phyloP scores from a whole-genome alignment of 208 protist genomes.

The Leishmania turanica region DNA sequence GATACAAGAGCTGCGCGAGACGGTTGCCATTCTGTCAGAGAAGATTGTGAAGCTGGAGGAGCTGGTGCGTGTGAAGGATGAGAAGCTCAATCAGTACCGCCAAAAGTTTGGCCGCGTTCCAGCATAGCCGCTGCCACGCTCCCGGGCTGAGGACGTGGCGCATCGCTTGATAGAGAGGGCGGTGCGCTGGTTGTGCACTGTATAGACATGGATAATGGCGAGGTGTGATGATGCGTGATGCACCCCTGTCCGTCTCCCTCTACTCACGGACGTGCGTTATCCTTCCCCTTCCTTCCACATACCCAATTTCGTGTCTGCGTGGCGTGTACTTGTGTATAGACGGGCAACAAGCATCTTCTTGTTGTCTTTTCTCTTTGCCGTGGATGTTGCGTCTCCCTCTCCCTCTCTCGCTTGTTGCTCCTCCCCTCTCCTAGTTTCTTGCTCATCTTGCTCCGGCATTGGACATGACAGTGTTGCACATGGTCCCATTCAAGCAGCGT shows the following conservation, averaged over 20 bases:
- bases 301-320: background rate
- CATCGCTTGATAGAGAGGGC: background rate
- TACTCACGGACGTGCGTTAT: background rate
- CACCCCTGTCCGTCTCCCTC: background rate
- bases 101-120: slow-evolving; percentile 57
- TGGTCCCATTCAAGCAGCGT: background rate
- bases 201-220: background rate
- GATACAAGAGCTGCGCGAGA: slow-evolving; percentile 91
- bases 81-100: slow-evolving; percentile 89
- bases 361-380: background rate
- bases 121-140: slow-evolving; percentile 1
- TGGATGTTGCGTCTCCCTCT: too few species aligned
- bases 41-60: slow-evolving; percentile 97
- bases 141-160: too few species aligned
- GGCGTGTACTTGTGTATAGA: background rate
- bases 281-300: background rate
- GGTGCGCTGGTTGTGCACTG: background rate
- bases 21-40: slow-evolving; percentile 86
- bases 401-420: background rate
- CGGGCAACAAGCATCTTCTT: background rate
- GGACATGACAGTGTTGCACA: background rate
- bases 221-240: background rate
- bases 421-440: background rate
- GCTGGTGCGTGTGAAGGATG: slow-evolving; percentile 95
- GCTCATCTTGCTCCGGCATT: background rate